phyloP scores from a whole-genome alignment of 2,329 filamentous ascomycete species.

The Monilinia laxa region DNA sequence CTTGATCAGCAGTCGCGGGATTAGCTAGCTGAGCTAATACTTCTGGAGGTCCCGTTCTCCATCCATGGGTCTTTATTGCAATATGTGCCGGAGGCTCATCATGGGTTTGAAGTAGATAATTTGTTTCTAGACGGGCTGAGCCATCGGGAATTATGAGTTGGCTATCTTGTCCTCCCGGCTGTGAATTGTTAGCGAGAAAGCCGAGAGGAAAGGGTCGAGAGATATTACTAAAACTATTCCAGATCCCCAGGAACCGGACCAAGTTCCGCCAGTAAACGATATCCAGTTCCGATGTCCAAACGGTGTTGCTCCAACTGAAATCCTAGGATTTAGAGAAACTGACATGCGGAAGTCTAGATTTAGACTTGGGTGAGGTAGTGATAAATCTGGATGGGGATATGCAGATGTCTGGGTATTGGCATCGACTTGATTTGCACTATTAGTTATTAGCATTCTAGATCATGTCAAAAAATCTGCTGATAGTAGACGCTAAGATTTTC shows the following conservation, averaged over 20 bases:
- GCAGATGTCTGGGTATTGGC: conserved; percentile 6
- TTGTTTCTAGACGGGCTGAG: conserved; percentile 46
- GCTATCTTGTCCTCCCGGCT: conserved; percentile 44
- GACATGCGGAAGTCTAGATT: conserved; percentile 53
- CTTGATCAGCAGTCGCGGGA: conserved; percentile 33
- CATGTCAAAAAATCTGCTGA: too few relatives aligned
- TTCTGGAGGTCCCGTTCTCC: conserved; percentile 49
- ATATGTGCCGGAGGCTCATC: conserved; percentile 48
- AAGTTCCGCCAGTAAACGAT: conserved; percentile 49
- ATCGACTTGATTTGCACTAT: not conserved
- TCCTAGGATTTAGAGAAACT: conserved; percentile 47
- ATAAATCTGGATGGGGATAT: conserved; percentile 24
- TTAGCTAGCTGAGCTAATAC: conserved; percentile 34
- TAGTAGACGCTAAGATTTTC: not conserved
- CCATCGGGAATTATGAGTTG: conserved; percentile 40
- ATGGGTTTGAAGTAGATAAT: conserved; percentile 50
- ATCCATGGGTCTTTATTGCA: conserved; percentile 50
- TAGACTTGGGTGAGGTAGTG: conserved; percentile 46
- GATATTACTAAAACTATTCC: conserved; percentile 45
- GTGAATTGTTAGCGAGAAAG: conserved; percentile 7
- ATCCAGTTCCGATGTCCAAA: conserved; percentile 51
- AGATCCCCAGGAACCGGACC: conserved; percentile 51
- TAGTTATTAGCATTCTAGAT: not conserved
- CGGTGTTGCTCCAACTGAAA: conserved; percentile 46
- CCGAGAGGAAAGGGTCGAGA: not conserved